Evolutionary conservation across 1,284 basidiomycete species (phyloP), one percentile per base, ranked within the genome.

Genomic region (Hortiboletus rubellus): DNA sequence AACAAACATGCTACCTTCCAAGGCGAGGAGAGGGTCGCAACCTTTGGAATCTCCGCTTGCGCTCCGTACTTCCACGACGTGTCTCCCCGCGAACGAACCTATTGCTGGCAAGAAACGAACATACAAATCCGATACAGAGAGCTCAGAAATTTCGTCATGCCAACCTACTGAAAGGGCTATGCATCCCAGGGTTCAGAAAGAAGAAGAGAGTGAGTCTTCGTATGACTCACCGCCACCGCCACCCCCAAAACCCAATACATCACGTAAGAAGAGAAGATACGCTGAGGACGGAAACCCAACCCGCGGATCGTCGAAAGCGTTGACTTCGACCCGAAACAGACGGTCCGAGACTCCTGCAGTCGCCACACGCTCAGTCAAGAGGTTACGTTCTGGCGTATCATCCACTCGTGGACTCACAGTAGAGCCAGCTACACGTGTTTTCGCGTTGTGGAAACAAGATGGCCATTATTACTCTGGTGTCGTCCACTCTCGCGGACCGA

Each of bases 381-480:
- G 67, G 40, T 27, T 71, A 31, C 72, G 72, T 43, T 70, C 69
- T 24, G 65, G 57, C 22, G 33, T 62, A n/a, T 72, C 72, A 17
- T 65, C 73, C 34, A 59, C 54, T 14, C 68, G 66, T 22, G 57
- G 59, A 33, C 44, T 52, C 40, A 38, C 63, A 15, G 50, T 50
- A 30, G 61, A 66, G n/a, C 60, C 72, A 17, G 66, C 67, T 38
- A 81, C 84, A 14, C 82, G 82, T 3, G 86, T 91, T 15, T 85
- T 89, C 61, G 89, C 86, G 2, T 66, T 85, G 11, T 90, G 86
- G 86, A 82, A 77, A 60, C 67, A 72, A 46, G 81, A 85, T 55
- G 80, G 78, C 2, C 76, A 81, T 59, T 91, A 81, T 69, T 91
- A 87, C 64, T 67, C 84, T 6, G 89, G 86, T 11, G 75, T 73